Base-by-base conservation (phyloP, 495 filamentous ascomycete genomes). In the Lasiosphaeria miniovina region DNA sequence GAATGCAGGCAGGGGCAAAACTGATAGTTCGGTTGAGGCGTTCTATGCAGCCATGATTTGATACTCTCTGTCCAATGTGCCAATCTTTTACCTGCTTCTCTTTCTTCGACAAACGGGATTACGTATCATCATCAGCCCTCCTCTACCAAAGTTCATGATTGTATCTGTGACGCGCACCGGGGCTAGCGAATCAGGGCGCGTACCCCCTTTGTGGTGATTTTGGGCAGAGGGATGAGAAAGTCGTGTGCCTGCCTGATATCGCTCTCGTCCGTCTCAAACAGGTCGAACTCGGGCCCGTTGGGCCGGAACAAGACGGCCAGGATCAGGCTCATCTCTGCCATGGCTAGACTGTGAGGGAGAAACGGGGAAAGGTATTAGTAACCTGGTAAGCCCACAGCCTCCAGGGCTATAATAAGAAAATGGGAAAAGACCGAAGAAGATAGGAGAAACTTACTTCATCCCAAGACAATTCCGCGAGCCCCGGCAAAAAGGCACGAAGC, bases 321-420 rank as follows among this genome's bases (percentile, higher is more conserved):
- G 5, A 69, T 63, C 34, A 73, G 49, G 49, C 65, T 70, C 14
- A 79, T 52, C 59, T 78, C 76, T 1, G 69, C 67, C 33, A 69
- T 56, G 4, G 74, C 73, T 17, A 75, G 63, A 55, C 62, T 77
- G 46, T 45, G n/a, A n/a, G n/a, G n/a, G n/a, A n/a, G n/a, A n/a
- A n/a, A n/a, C n/a, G n/a, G n/a, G n/a, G n/a, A n/a, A n/a, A n/a
- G n/a, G n/a, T n/a, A n/a, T n/a, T n/a, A n/a, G n/a, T n/a, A n/a
- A n/a, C n/a, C n/a, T n/a, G n/a, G n/a, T n/a, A n/a, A n/a, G n/a
- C n/a, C n/a, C n/a, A n/a, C 38, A 12, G 38, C 12, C 38, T 12
- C 38, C 12, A 6, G 38, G 12, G 38, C 38, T 6, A 6, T 41
- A 41, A 12, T 12, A 6, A 33, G 12, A 4, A 32, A 53, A 7